Base-by-base conservation (phyloP, 169 alveolate species). In the Cryptosporidium ryanae region DNA sequence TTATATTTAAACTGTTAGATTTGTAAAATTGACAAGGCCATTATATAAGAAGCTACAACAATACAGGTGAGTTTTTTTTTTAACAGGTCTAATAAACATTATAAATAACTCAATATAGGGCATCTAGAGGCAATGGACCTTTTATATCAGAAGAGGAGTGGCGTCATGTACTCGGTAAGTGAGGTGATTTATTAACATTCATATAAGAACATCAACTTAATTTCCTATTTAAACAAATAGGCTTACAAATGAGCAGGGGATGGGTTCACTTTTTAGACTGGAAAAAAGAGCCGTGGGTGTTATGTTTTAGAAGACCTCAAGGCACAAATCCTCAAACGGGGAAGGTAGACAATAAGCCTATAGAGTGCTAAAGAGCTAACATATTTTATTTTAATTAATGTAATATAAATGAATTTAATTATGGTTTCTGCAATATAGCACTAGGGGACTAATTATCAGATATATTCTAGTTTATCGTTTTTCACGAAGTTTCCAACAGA, bases 281-380 rank as follows among this genome's bases (percentile, higher is more conserved):
- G 87, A 76, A 57, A 61, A 76, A 76, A 27, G 87, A 76, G 29
- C 87, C 87, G 2, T 76, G 87, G 87, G 87, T 76, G 21, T 27
- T 76, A 55, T 76, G 87, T 23, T 76, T 76, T 46, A 55, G 87
- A 34, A 76, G 87, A 13, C 87, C 87, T 0, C 87, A 76, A 18
- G 87, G 87, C 18, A 76, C 87, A 15, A 76, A 76, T 46, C 87
- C 87, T 21, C 87, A 76, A 34, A 76, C 87, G 3, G 87, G 87
- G 38, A 76, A 59, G 63, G 87, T 76, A 13, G 87, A 76, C 5
- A 25, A 31, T 55, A 55, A 46, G 46, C 29, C 68, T 25, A 48
- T 52, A 21, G 83, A 68, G 21, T 29, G 55, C 8, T 68, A 34
- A 68, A 68, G 44, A 68, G 55, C 32, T 68, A 21, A 68, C 32